A percentile compares a stretch with the other conserved stretches of the same genome.
Conservation (phyloP, 371 early-diverging fungal species). For the Polyrhizophydium stewartii region DNA sequence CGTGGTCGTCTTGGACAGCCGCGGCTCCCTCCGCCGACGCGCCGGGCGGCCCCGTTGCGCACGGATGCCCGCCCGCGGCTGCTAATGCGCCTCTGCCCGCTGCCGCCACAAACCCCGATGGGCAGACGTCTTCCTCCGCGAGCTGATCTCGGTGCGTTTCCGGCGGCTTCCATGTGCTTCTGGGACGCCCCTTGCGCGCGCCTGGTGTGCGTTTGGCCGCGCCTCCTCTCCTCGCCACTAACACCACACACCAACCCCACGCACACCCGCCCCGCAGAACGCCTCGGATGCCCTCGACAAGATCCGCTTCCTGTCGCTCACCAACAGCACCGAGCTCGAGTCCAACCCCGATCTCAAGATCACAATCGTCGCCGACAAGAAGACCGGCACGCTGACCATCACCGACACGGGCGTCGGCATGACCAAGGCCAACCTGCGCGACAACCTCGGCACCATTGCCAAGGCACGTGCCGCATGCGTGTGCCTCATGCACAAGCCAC, state of each 20-base stretch:
- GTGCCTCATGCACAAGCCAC: neutral
- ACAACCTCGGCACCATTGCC: slow-evolving; percentile 95
- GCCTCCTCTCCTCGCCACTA: neutral
- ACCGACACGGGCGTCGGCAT: slow-evolving; percentile 96
- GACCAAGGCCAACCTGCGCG: slow-evolving; percentile 85
- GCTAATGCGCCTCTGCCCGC: no score
- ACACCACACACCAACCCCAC: no score
- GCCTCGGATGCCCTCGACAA: slow-evolving; percentile 96
- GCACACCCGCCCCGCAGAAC: slow-evolving; percentile 45
- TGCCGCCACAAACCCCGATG: neutral
- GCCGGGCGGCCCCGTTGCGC: no score
- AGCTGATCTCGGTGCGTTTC: slow-evolving; percentile 69
- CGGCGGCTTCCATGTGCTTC: neutral
- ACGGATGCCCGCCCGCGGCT: no score
- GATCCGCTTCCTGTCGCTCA: slow-evolving; percentile 75
- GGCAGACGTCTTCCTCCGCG: slow-evolving; percentile 89
- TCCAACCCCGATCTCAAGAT: slow-evolving; percentile 62
- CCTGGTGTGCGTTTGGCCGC: neutral
- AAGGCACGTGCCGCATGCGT: slow-evolving; percentile 34
- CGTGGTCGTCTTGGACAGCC: no score
- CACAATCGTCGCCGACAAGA: slow-evolving; percentile 67
- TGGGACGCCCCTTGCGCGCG: neutral
- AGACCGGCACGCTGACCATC: slow-evolving; percentile 67
- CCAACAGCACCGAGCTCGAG: slow-evolving; percentile 58
- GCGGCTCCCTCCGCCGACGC: no score